These are phyloP conservation scores for Chaetomiaceae sp. DNA, from an alignment of 2,329 filamentous ascomycete species.

Conservation along the genomic window DNA sequence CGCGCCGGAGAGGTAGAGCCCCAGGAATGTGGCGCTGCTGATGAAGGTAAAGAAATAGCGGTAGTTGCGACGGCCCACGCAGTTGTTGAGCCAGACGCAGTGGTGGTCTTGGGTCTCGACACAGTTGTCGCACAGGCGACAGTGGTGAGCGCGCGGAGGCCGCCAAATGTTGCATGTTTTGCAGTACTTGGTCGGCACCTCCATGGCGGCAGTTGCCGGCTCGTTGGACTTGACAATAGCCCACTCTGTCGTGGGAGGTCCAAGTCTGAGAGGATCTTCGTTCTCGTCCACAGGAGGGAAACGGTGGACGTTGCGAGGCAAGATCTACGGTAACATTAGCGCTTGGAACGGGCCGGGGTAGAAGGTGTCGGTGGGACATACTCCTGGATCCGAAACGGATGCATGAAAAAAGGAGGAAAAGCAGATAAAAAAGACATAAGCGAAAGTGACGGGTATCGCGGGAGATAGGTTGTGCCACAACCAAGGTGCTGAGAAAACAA, in stretches of 20 bases:
- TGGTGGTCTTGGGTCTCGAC: slow-evolving; percentile 97
- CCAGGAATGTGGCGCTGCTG: slow-evolving; percentile 68
- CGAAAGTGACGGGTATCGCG: slow-evolving; percentile 83
- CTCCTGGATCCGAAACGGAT: slow-evolving; percentile 85
- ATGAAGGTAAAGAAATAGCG: slow-evolving; percentile 96
- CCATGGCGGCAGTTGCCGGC: slow-evolving; percentile 78
- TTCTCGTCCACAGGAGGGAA: slow-evolving; percentile 72
- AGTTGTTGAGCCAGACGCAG: slow-evolving; percentile 99
- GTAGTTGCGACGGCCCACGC: slow-evolving; percentile 93
- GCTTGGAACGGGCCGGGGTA: not conserved
- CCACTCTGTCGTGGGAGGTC: slow-evolving; percentile 89
- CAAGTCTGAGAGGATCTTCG: slow-evolving; percentile 75
- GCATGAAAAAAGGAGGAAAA: slow-evolving; percentile 93
- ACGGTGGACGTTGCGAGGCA: slow-evolving; percentile 85
- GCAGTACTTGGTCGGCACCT: slow-evolving; percentile 97
- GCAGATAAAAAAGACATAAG: slow-evolving; percentile 85
- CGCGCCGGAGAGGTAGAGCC: slow-evolving; percentile 69
- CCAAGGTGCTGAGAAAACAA: slow-evolving; percentile 78
- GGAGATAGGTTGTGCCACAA: slow-evolving; percentile 83
- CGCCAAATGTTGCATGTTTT: slow-evolving; percentile 97
- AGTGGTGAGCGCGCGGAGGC: slow-evolving; percentile 91
- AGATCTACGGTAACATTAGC: slow-evolving; percentile 54
- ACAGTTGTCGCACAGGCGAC: slow-evolving; percentile 93
- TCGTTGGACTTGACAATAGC: slow-evolving; percentile 79
- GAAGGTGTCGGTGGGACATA: slow-evolving; percentile 44